A percentile compares a stretch with the other conserved stretches of the same genome.
Conservation (phyloP, 2,329 filamentous ascomycete species). For the Sphaerulina musiva region DNA sequence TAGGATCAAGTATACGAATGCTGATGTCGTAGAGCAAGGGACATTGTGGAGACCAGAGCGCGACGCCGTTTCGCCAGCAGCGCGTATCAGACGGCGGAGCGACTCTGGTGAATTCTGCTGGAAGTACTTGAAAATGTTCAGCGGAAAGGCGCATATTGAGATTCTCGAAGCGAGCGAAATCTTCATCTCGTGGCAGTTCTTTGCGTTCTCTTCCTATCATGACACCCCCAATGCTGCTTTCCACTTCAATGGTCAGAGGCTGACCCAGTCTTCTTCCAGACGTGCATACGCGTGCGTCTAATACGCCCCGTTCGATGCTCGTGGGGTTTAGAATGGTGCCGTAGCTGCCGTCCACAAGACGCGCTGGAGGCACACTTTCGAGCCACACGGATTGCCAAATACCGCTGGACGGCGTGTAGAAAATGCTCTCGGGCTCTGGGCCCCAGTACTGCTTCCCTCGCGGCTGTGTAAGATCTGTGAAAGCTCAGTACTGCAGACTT, state of each 20-base stretch:
- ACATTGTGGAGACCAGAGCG: constrained; percentile 56
- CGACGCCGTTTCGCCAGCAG: constrained; percentile 51
- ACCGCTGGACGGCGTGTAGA: constrained; percentile 65
- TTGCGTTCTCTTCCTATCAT: constrained; percentile 42
- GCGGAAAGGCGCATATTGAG: constrained; percentile 46
- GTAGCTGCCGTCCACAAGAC: constrained; percentile 50
- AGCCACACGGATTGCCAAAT: constrained; percentile 73
- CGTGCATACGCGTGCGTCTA: constrained; percentile 49
- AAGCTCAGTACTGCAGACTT: neutral
- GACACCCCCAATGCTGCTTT: constrained; percentile 47
- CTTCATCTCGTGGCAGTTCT: constrained; percentile 45
- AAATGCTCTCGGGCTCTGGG: constrained; percentile 56
- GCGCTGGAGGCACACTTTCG: constrained; percentile 48
- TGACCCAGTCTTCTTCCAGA: constrained; percentile 45
- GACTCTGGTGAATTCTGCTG: constrained; percentile 31
- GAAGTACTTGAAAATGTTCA: constrained; percentile 38
- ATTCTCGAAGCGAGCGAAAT: constrained; percentile 42
- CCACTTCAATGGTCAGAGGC: constrained; percentile 48
- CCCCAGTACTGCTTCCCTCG: constrained; percentile 62
- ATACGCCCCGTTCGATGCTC: constrained; percentile 47
- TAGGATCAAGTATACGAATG: constrained; percentile 46
- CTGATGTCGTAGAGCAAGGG: constrained; percentile 52
- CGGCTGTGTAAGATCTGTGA: constrained; percentile 54
- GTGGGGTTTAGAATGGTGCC: constrained; percentile 54
- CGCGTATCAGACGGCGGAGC: constrained; percentile 36